A percentile compares a stretch with the other conserved stretches of the same genome.
These are phyloP conservation scores for Leishmania martiniquensis DNA, from an alignment of 208 protist species.

Conservation along the genomic window DNA sequence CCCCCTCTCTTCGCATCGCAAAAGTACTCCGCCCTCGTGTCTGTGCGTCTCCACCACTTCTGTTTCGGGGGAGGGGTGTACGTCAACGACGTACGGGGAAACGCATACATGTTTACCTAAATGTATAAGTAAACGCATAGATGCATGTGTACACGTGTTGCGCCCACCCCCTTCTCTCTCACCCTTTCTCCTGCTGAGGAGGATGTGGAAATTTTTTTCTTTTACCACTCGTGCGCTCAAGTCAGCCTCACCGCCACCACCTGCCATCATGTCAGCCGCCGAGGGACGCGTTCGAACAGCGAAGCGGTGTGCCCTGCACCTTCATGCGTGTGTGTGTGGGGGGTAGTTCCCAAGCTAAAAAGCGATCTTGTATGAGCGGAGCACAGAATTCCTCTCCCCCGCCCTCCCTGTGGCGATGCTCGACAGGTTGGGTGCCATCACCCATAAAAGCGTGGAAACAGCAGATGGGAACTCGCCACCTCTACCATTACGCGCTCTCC, in stretches of 20 bases:
- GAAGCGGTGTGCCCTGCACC: background rate
- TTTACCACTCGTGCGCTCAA: background rate
- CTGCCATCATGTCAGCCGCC: background rate
- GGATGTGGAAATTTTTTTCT: background rate
- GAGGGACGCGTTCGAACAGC: background rate
- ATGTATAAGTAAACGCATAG: background rate
- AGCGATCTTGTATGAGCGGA: background rate
- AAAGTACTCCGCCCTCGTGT: too few relatives aligned
- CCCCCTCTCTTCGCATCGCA: too few relatives aligned
- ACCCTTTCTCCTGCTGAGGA: background rate
- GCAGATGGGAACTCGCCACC: background rate
- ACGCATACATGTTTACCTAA: too few relatives aligned
- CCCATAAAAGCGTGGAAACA: background rate
- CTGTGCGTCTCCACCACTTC: too few relatives aligned
- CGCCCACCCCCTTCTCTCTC: background rate
- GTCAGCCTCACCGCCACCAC: background rate
- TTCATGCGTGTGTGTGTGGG: too few relatives aligned
- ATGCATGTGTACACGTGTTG: background rate
- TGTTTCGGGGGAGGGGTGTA: too few relatives aligned
- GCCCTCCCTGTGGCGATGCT: background rate
- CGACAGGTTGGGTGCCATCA: background rate
- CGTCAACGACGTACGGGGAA: background rate
- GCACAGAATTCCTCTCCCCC: background rate
- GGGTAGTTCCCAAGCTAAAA: background rate
- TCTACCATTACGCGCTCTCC: too few relatives aligned